Percentiles rank a stretch among this genome's conserved stretches.
phyloP scores from a whole-genome alignment of 768 basidiomycete species.

The Paxillus involutus region DNA sequence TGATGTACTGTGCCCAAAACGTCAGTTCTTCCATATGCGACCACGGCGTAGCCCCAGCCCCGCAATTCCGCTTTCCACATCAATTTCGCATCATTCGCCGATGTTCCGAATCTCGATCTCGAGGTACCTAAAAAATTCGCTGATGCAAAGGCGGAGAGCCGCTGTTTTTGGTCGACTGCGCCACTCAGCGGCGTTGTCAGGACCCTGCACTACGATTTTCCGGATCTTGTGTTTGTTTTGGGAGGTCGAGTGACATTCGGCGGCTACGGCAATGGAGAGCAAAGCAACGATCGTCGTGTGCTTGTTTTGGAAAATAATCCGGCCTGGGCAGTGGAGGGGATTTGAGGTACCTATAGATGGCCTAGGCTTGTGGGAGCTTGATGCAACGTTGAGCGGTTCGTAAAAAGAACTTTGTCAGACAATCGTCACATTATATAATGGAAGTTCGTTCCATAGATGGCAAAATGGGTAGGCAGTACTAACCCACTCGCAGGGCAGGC shows the following conservation, averaged over 20 bases:
- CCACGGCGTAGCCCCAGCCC: constrained; percentile 17
- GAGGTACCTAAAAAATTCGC: constrained; percentile 20
- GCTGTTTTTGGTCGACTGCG: constrained; percentile 19
- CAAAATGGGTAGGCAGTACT: no score
- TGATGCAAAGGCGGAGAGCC: constrained; percentile 27
- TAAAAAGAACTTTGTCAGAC: neutral
- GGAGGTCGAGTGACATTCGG: constrained; percentile 7
- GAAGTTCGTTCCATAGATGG: neutral
- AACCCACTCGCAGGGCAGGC: neutral
- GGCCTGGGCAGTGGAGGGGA: neutral
- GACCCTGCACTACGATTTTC: constrained; percentile 21
- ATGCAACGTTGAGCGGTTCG: no score
- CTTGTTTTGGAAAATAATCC: neutral
- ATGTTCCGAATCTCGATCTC: constrained; percentile 29
- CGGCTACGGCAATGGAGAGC: constrained; percentile 14
- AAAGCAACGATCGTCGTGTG: neutral
- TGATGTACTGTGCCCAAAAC: constrained; percentile 1
- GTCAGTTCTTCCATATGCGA: constrained; percentile 7
- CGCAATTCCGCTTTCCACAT: neutral
- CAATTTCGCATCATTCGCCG: constrained; percentile 18
- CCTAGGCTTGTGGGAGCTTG: neutral
- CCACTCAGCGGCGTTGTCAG: constrained; percentile 29
- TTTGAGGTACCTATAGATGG: neutral
- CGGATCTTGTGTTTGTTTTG: constrained; percentile 10
- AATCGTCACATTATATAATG: neutral